Evolutionary conservation across 352 stramenopile species (phyloP).

Genomic region (Phytophthora hibernalis): DNA sequence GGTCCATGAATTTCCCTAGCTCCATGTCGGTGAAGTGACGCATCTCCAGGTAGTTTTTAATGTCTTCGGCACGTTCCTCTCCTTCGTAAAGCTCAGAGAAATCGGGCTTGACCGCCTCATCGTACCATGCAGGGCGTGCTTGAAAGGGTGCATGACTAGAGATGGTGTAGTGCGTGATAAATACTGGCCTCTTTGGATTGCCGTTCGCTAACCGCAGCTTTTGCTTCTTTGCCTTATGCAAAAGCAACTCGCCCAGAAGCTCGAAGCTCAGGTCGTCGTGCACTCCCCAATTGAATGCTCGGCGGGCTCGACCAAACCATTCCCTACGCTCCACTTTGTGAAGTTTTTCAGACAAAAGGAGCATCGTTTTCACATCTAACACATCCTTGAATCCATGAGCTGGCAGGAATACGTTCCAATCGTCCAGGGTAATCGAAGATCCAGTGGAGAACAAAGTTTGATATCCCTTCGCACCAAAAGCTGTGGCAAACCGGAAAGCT

Average conservation of each 20-base stretch:
- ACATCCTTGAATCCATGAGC: constrained; percentile 55
- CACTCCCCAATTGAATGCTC: constrained; percentile 46
- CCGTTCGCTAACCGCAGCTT: constrained; percentile 17
- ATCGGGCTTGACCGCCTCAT: constrained; percentile 47
- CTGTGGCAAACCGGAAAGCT: constrained; percentile 55
- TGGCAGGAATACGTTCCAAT: constrained; percentile 55
- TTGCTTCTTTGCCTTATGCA: constrained; percentile 51
- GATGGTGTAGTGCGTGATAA: constrained; percentile 70
- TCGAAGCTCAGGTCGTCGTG: constrained; percentile 57
- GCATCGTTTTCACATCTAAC: constrained; percentile 43
- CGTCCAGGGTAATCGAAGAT: constrained; percentile 45
- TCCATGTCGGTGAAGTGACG: constrained; percentile 60
- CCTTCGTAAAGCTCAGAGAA: constrained; percentile 59
- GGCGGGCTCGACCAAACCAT: constrained; percentile 31
- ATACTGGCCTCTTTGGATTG: constrained; percentile 45
- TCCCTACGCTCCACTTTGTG: constrained; percentile 32
- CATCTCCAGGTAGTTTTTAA: constrained; percentile 66
- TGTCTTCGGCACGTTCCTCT: constrained; percentile 36
- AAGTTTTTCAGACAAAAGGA: constrained; percentile 29
- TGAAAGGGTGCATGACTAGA: constrained; percentile 51
- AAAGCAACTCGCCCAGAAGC: constrained; percentile 51
- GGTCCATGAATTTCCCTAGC: constrained; percentile 58
- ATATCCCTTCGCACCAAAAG: constrained; percentile 55
- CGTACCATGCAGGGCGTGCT: constrained; percentile 48
- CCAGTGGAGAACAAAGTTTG: constrained; percentile 56